phyloP scores from a whole-genome alignment of 345 rosid genomes.

The Nasturtium officinale region DNA sequence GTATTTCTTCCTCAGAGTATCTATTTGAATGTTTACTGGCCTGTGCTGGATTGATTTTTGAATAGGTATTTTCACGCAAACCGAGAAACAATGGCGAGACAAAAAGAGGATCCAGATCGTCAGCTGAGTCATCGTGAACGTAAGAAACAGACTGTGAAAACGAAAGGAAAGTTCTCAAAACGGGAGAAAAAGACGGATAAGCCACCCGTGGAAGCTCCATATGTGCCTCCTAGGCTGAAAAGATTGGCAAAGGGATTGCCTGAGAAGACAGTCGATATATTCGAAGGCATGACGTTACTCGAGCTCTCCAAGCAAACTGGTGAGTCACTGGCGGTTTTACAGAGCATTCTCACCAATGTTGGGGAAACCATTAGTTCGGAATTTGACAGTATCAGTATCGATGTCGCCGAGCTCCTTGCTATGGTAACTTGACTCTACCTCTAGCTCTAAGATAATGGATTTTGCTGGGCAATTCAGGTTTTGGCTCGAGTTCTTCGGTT shows the following conservation, averaged over 20 bases:
- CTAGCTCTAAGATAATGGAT: background rate
- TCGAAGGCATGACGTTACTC: slow-evolving; percentile 78
- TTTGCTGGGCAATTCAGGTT: background rate
- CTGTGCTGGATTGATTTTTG: slow-evolving; percentile 15
- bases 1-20: background rate
- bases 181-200: slow-evolving; percentile 44
- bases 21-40: slow-evolving; percentile 2
- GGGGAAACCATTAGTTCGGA: slow-evolving; percentile 81
- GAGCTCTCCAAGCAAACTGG: slow-evolving; percentile 83
- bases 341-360: slow-evolving; percentile 70
- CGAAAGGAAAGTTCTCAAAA: slow-evolving; percentile 64
- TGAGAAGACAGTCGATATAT: slow-evolving; percentile 72
- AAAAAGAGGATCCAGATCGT: slow-evolving; percentile 51
- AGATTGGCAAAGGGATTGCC: slow-evolving; percentile 49
- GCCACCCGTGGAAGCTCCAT: slow-evolving; percentile 81
- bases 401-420: slow-evolving; percentile 79
- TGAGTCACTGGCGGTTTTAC: slow-evolving; percentile 54
- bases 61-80: slow-evolving; percentile 67
- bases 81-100: slow-evolving; percentile 53
- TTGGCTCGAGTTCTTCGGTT: background rate
- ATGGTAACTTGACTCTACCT: slow-evolving; percentile 57
- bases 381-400: slow-evolving; percentile 75
- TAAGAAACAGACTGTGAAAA: slow-evolving; percentile 46
- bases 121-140: slow-evolving; percentile 52
- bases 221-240: slow-evolving; percentile 67